Evolutionary conservation across 768 basidiomycete genomes (phyloP).

Genomic region (Mycena vitilis): DNA sequence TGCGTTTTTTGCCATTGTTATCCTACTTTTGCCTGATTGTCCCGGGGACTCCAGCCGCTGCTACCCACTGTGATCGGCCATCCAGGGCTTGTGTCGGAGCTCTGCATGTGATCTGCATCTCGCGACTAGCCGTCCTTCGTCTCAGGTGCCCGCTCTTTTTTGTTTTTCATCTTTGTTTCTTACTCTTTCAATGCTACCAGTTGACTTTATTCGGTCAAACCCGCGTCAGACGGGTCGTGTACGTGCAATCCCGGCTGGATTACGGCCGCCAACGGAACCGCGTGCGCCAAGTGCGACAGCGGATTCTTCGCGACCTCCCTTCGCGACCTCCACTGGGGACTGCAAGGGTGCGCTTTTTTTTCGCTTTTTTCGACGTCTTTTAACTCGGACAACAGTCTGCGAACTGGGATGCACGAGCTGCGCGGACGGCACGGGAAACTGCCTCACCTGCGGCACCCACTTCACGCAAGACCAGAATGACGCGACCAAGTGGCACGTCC

Average conservation of each 20-base stretch:
- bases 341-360: conserved; percentile 67
- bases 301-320: conserved; percentile 92
- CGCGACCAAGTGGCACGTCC: conserved; percentile 72
- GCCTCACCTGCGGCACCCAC: conserved; percentile 76
- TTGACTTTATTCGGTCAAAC: too few species aligned
- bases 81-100: too few species aligned
- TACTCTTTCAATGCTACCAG: too few species aligned
- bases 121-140: too few species aligned
- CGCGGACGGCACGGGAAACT: conserved; percentile 73
- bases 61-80: too few species aligned
- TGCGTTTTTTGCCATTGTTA: too few species aligned
- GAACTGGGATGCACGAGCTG: conserved; percentile 79
- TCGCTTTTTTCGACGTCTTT: conserved; percentile 12
- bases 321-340: conserved; percentile 70
- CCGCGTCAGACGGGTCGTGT: conserved; percentile 73
- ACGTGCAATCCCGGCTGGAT: conserved; percentile 84
- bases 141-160: too few species aligned
- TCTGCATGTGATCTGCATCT: too few species aligned
- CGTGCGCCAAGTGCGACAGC: conserved; percentile 77
- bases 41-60: too few species aligned
- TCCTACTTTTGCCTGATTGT: too few species aligned
- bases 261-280: conserved; percentile 74
- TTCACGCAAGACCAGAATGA: conserved; percentile 77
- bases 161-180: too few species aligned
- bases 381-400: conserved; percentile 62